Evolutionary conservation across 1,139 yeast species (phyloP), one percentile per base, ranked within the genome.

Genomic region (Taphrina pruni): DNA sequence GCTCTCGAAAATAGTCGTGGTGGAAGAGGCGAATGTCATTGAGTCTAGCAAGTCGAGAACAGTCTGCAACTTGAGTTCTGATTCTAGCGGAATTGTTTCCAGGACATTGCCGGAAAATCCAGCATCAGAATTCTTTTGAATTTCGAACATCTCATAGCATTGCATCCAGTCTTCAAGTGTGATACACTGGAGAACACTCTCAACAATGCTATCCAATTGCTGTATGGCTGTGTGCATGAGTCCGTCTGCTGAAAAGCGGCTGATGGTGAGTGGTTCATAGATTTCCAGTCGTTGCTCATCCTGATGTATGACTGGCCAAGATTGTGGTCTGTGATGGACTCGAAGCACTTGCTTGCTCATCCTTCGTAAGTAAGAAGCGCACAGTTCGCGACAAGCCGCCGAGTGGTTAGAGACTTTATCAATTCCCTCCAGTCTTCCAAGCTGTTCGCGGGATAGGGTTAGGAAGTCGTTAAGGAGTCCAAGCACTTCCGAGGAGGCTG

Each of bases 91-190:
- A 17, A 48, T 1, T 8, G 41, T 8, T 50, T 86, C 86, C 54
- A 82, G 76, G 50, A 82, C 81, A 76, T 87, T 89, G 65, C 84
- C 84, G 76, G 88, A 87, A 70, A 91, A 80, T 2, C 88, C 84
- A 26, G 85, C 80, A 0, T 86, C 80, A 61, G 81, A 83, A 8
- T 83, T 79, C 2, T 86, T 85, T 71, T 89, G 88, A 55, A 85
- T 80, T 76, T 93, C 97, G 68, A 94, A 79, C 1, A 88, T 80
- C 75, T 91, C 95, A 76, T 85, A 89, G 7, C 88, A 84, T 70
- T 84, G 84, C 72, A 91, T 82, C 97, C 98, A 94, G 75, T 93
- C 97, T 71, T 85, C 86, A 20, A 87, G 78, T 45, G 86, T 83
- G 36, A 90, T 85, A 32, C 87, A 84, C 43, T 81, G 81, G 75